A percentile compares a stretch with the other conserved stretches of the same genome.
Evolutionary conservation across 176 grass and related monocot species (phyloP).

Genomic region (Eragrostis nindensis): DNA sequence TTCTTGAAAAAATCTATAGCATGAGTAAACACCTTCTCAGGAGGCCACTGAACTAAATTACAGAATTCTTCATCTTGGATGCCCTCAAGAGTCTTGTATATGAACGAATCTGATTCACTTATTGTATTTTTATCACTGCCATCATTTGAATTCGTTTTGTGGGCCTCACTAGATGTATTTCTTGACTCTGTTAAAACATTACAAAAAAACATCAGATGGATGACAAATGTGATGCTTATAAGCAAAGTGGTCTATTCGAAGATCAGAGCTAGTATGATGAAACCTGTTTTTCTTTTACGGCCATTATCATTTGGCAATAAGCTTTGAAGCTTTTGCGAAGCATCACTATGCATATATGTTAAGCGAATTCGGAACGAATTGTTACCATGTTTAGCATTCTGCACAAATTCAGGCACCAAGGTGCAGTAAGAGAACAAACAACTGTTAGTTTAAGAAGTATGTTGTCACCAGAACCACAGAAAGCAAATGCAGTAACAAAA

Average conservation of each 20-base stretch:
- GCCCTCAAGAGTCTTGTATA: conserved; percentile 65
- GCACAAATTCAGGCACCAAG: conserved; percentile 28
- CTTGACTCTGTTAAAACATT: conserved; percentile 47
- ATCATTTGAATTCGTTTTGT: conserved; percentile 44
- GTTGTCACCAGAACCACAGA: conserved; percentile 2
- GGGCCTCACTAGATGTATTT: conserved; percentile 37
- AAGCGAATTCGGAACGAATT: conserved; percentile 81
- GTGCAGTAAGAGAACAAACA: conserved; percentile 25
- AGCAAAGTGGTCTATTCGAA: not conserved
- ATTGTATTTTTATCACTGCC: conserved; percentile 47
- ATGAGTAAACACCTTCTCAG: conserved; percentile 59
- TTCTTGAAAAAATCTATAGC: not conserved
- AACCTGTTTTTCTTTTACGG: conserved; percentile 70
- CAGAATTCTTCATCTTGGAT: conserved; percentile 75
- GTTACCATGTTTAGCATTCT: conserved; percentile 69
- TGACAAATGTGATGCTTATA: conserved; percentile 10
- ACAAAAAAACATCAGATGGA: conserved; percentile 13
- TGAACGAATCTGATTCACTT: conserved; percentile 60
- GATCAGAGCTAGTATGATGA: not conserved
- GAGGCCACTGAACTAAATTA: conserved; percentile 61
- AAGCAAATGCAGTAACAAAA: conserved; percentile 27
- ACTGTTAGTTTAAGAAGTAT: conserved; percentile 24
- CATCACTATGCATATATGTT: conserved; percentile 74
- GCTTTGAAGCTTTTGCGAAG: conserved; percentile 61
- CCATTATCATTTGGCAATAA: conserved; percentile 50